Evolutionary conservation across 108 stramenopile species (phyloP), one percentile per base, ranked within the genome.

Genomic region (Cyclotella distinguenda): DNA sequence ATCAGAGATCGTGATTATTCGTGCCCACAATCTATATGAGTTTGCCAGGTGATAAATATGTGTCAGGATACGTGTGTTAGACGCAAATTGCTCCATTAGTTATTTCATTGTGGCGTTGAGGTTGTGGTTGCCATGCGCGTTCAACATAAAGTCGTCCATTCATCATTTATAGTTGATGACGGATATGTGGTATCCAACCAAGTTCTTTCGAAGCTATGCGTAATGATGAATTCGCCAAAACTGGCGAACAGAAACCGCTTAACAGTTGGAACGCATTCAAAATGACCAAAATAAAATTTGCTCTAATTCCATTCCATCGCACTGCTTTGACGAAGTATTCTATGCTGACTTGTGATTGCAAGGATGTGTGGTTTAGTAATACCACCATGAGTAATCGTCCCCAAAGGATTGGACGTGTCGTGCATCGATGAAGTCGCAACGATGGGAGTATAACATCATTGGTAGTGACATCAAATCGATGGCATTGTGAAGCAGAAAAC

Each of bases 191-290:
- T 10, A 55, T 9, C 33, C 31, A 35, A 4, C 53, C 33, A 3
- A 3, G 6, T 7, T 33, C 53, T 18, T 7, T 18, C 19, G 32
- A 35, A 34, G 6, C 18, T 7, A 55, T 55, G 7, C 16, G 53
- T 15, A 7, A 34, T 5, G 6, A 10, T 15, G 36, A 27, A 5
- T 66, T 0, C 31, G 52, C 64, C 13, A 53, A 25, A 5, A 66
- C 28, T 16, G 64, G 64, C 0, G 25, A 15, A 1, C 10, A 22
- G 25, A 66, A 40, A 12, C 64, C 64, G 9, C 38, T n/a, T 4
- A 12, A 2, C 38, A 66, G 13, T 53, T 66, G 64, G 23, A 66
- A n/a, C 5, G 27, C 46, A 54, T 53, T 33, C 0, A 66, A 11
- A 0, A 38, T 49, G 0, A 6, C 18, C n/a, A 52, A 4, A 11